A percentile compares a stretch with the other conserved stretches of the same genome.
phyloP scores from a whole-genome alignment of 768 basidiomycete species.

The Rhizopogon vinicolor region DNA sequence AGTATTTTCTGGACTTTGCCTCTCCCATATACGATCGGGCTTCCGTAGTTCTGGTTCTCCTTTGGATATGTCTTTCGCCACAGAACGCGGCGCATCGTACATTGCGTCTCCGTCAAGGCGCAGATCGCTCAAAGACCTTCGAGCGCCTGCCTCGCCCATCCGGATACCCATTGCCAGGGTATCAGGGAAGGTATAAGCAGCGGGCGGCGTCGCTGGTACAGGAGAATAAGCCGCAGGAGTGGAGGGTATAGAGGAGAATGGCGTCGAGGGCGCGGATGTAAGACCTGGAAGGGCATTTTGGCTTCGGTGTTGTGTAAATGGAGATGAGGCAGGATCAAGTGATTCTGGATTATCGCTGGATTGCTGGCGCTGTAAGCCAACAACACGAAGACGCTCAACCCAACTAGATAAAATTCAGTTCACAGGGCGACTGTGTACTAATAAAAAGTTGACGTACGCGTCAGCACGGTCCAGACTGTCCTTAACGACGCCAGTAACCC shows the following conservation, averaged over 20 bases:
- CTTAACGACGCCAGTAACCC: constrained; percentile 83
- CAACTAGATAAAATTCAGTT: constrained; percentile 41
- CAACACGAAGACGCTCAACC: constrained; percentile 75
- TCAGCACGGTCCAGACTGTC: constrained; percentile 88
- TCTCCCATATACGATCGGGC: constrained; percentile 1
- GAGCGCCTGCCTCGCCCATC: constrained; percentile 21
- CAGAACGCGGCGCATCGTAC: neutral
- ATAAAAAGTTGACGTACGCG: constrained; percentile 44
- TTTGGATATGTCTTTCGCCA: neutral
- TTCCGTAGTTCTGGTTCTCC: neutral
- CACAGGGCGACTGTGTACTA: neutral
- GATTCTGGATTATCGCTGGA: constrained; percentile 12
- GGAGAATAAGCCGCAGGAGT: constrained; percentile 14
- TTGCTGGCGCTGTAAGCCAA: constrained; percentile 66
- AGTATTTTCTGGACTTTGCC: neutral
- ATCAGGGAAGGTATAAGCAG: constrained; percentile 21
- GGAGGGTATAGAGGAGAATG: constrained; percentile 26
- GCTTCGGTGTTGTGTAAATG: constrained; percentile 5
- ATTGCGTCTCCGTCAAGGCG: constrained; percentile 18
- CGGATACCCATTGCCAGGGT: constrained; percentile 20
- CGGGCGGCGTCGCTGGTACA: constrained; percentile 2
- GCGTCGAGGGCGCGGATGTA: constrained; percentile 26
- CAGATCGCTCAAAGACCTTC: constrained; percentile 26
- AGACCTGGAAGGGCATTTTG: constrained; percentile 20
- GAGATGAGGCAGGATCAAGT: constrained; percentile 3